These are phyloP conservation scores for Aspergillus sp. DNA, from an alignment of 2,329 filamentous ascomycete genomes.

Conservation along the genomic window DNA sequence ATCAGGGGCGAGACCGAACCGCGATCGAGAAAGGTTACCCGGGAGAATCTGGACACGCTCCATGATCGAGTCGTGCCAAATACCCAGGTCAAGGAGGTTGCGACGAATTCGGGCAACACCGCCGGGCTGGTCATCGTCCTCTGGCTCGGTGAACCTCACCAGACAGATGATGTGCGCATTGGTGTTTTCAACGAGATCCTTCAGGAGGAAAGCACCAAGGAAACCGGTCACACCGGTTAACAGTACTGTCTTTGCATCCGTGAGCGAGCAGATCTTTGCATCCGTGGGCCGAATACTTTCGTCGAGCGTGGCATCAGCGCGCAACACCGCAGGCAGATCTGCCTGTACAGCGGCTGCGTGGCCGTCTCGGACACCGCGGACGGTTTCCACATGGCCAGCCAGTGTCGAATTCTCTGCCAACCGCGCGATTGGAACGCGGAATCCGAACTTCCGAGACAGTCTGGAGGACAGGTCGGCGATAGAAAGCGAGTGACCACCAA, in stretches of 20 bases:
- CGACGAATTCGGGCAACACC: conserved; percentile 72
- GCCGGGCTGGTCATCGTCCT: conserved; percentile 62
- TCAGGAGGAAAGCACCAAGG: conserved; percentile 71
- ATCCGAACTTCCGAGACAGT: conserved; percentile 68
- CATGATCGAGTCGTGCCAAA: conserved; percentile 75
- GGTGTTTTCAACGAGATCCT: conserved; percentile 66
- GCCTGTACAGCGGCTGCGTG: conserved; percentile 74
- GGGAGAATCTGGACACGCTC: conserved; percentile 75
- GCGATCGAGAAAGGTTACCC: conserved; percentile 68
- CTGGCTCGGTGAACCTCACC: conserved; percentile 69
- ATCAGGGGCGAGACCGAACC: conserved; percentile 66
- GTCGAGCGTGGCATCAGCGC: conserved; percentile 65
- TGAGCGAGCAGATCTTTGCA: conserved; percentile 58
- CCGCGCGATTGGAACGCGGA: conserved; percentile 68
- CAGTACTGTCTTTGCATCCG: conserved; percentile 67
- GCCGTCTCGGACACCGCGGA: conserved; percentile 70
- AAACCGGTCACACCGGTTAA: conserved; percentile 76
- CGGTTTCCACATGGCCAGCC: conserved; percentile 68
- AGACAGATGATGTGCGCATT: conserved; percentile 70
- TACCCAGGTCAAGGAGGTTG: conserved; percentile 73
- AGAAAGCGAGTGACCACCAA: conserved; percentile 75
- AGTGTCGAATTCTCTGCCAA: conserved; percentile 72
- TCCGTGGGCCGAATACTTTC: conserved; percentile 63
- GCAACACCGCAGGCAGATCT: conserved; percentile 68
- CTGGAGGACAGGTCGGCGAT: conserved; percentile 75